phyloP scores from a whole-genome alignment of 352 stramenopile species.

The Peronospora belbahrii region DNA sequence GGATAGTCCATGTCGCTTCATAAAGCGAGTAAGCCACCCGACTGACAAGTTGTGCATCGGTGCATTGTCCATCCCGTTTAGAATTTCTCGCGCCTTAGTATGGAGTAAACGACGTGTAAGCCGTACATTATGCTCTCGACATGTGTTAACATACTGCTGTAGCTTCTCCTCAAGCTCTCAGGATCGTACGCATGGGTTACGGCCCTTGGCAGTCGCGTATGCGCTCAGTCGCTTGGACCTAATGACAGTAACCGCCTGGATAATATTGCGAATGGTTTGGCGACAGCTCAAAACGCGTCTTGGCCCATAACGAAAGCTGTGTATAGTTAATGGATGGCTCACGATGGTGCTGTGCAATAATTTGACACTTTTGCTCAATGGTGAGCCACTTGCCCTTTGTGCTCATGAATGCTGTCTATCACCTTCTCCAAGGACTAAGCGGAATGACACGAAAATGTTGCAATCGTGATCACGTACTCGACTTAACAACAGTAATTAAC shows the following conservation, averaged over 20 bases:
- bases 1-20: slow-evolving; percentile 15
- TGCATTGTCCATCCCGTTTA: slow-evolving; percentile 12
- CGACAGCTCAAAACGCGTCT: slow-evolving; percentile 14
- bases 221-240: slow-evolving; percentile 10
- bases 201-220: slow-evolving; percentile 5
- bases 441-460: slow-evolving; percentile 1
- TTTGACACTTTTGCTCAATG: slow-evolving; percentile 22
- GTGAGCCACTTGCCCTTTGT: slow-evolving; percentile 24
- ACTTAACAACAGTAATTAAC: slow-evolving; percentile 1
- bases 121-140: not conserved
- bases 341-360: slow-evolving; percentile 17
- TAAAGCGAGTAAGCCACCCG: slow-evolving; percentile 22
- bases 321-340: slow-evolving; percentile 9
- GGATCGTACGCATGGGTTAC: slow-evolving; percentile 10
- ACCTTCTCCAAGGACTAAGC: too few species aligned
- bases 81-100: slow-evolving; percentile 9
- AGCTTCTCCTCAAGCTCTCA: slow-evolving; percentile 13
- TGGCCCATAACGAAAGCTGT: slow-evolving; percentile 18
- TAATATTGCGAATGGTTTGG: slow-evolving; percentile 17
- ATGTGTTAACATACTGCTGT: slow-evolving; percentile 8
- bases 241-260: slow-evolving; percentile 10
- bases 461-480: not conserved
- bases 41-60: slow-evolving; percentile 14
- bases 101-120: slow-evolving; percentile 14
- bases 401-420: slow-evolving; percentile 8